Evolutionary conservation across 2,329 filamentous ascomycete genomes (phyloP), one percentile per base, ranked within the genome.

Genomic region (Daldinia eschscholtzii): DNA sequence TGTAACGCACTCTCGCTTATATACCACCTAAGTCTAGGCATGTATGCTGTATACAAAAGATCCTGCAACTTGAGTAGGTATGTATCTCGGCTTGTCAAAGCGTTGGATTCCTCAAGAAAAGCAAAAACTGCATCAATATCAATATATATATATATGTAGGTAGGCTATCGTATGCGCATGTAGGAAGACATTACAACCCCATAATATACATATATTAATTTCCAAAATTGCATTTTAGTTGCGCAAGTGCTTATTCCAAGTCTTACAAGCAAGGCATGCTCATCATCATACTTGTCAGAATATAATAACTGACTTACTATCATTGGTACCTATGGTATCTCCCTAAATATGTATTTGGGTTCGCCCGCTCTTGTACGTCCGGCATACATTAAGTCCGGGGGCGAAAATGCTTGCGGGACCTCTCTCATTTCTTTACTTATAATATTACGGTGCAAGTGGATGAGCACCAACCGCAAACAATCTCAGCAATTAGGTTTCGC

Each of bases 191-290:
- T 39, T 39, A 23, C 35, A 39, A 39, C 33, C 10, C 18, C 30
- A 55, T 37, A 55, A 39, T 57, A 20, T 30, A 13, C 15, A 35
- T 55, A 37, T 53, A 52, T 50, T 26, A 55, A 33, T 23, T 37
- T 5, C 15, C 4, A 59, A 23, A 41, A 55, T 42, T 41, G 42
- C 44, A 44, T 37, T 67, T 44, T 57, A 62, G 44, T 60, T 68
- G 59, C 65, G 64, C 61, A 63, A 61, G 65, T 50, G 61, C 61
- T 70, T 70, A 68, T 60, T 48, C 53, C 41, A 44, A 41, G 42
- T 53, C 41, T 57, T 52, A 35, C 33, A 28, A 23, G 18, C 10
- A 46, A 41, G 58, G 28, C 44, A 64, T 37, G 35, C 60, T 58
- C 57, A 50, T 42, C 37, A 41, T 61, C 37, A 41, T 61, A 56